Evolutionary conservation across 2,329 filamentous ascomycete genomes (phyloP), one percentile per base, ranked within the genome.

Genomic region (Arthrobotrys musiformis): DNA sequence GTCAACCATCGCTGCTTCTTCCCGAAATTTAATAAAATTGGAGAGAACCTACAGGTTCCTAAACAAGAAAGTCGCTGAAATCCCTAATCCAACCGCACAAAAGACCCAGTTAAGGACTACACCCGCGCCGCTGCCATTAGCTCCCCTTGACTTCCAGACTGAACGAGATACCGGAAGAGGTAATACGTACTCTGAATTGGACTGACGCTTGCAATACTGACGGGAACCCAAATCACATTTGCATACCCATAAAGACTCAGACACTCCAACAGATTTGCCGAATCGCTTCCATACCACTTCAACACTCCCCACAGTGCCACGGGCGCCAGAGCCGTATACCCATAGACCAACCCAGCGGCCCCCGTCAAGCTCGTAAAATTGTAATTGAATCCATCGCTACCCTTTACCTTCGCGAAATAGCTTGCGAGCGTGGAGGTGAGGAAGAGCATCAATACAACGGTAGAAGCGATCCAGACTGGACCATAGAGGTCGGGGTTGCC

Each of bases 381-480:
- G 84, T 98, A 98, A 54, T 90, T 90, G 83, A 97, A 97, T 72
- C 92, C 90, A 22, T 89, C 85, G 66, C 89, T 88, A 0, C 72
- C 64, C 13, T 66, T 61, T 48, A 88, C 88, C 24, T 87, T 87
- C 26, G 92, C 89, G 60, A 97, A 85, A 84, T 97, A 98, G 84
- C 95, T 91, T 82, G 91, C 96, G 79, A 99, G 97, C 0, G 95
- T 98, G 11, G 95, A 95, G 0, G 94, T 95, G 50, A 99, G 84
- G 85, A 99, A 99, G 33, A 99, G 85, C 76, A 99, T 98, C 79
- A 99, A 88, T 11, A 99, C 91, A 8, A 99, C 95, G 0, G 95
- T 98, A 0, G 95, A 98, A 8, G 95, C 95, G 85, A 99, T 98
- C 95, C 95, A 99, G 83, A 98, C 93, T 0, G 95, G 95, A 3